Evolutionary conservation across 371 early-diverging fungal species (phyloP).

Genomic region (Zancudomyces culisetae): DNA sequence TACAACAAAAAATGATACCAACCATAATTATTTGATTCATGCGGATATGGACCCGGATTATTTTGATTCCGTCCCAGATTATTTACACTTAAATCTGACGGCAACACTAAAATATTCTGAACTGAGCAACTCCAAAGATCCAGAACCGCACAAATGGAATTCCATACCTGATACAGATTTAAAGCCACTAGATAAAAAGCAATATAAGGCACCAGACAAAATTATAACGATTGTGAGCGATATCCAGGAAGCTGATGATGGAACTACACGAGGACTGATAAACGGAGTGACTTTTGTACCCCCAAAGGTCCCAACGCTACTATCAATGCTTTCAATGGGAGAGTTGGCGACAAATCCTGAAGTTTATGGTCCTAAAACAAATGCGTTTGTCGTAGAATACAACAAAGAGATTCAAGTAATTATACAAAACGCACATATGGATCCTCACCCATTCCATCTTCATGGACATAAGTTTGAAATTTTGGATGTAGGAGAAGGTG

Average conservation of each 20-base stretch:
- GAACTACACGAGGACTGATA: constrained; percentile 61
- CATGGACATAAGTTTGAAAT: constrained; percentile 69
- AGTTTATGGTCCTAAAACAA: constrained; percentile 37
- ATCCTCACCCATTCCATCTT: constrained; percentile 57
- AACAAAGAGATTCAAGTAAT: constrained; percentile 34
- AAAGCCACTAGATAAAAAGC: constrained; percentile 6
- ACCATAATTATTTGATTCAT: constrained; percentile 44
- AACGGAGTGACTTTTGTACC: constrained; percentile 48
- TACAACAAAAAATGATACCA: constrained; percentile 40
- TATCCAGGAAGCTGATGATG: constrained; percentile 32
- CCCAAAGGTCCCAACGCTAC: constrained; percentile 46
- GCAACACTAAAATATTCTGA: constrained; percentile 8
- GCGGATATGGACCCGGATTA: constrained; percentile 55
- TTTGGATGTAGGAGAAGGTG: constrained; percentile 14
- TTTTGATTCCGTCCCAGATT: constrained; percentile 43
- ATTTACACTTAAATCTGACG: constrained; percentile 26
- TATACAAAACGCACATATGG: constrained; percentile 41
- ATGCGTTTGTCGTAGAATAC: constrained; percentile 21
- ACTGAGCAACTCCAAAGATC: background rate
- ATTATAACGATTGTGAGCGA: constrained; percentile 9
- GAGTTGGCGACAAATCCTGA: constrained; percentile 26
- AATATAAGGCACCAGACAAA: constrained; percentile 10
- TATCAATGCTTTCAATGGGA: constrained; percentile 42
- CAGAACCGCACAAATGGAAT: constrained; percentile 12
- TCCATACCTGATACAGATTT: constrained; percentile 11